phyloP scores from a whole-genome alignment of 257 asterid species.

The Cruciata laevipes region DNA sequence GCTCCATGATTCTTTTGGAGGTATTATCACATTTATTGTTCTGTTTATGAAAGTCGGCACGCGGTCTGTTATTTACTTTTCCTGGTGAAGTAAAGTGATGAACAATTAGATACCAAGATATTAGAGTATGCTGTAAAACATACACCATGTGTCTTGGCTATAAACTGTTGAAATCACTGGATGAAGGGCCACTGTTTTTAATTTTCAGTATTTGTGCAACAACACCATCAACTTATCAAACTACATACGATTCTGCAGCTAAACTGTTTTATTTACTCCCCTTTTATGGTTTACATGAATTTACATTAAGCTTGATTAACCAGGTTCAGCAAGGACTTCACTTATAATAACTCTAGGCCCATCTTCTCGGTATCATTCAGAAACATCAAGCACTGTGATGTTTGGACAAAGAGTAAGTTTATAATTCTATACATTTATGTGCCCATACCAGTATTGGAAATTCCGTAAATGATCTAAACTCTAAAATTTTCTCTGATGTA shows the following conservation, averaged over 20 bases:
- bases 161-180: constrained; percentile 1
- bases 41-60: not conserved
- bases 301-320: constrained; percentile 17
- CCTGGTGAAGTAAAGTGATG: not conserved
- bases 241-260: not conserved
- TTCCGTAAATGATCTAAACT: not conserved
- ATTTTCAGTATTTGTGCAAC: not conserved
- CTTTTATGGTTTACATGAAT: constrained; percentile 7
- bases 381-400: constrained; percentile 83
- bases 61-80: not conserved
- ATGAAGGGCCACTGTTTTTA: not conserved
- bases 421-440: not conserved
- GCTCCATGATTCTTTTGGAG: constrained; percentile 95
- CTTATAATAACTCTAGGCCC: constrained; percentile 77
- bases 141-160: not conserved
- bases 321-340: constrained; percentile 97
- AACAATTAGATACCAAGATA: not conserved
- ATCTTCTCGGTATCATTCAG: constrained; percentile 77
- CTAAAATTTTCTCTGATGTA: not conserved
- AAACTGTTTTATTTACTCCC: not conserved
- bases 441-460: not conserved
- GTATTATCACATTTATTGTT: constrained; percentile 25
- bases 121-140: not conserved
- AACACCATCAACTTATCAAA: not conserved
- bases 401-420: constrained; percentile 86